phyloP scores from a whole-genome alignment of 2,329 filamentous ascomycete species.

The Calycina herbarum region DNA sequence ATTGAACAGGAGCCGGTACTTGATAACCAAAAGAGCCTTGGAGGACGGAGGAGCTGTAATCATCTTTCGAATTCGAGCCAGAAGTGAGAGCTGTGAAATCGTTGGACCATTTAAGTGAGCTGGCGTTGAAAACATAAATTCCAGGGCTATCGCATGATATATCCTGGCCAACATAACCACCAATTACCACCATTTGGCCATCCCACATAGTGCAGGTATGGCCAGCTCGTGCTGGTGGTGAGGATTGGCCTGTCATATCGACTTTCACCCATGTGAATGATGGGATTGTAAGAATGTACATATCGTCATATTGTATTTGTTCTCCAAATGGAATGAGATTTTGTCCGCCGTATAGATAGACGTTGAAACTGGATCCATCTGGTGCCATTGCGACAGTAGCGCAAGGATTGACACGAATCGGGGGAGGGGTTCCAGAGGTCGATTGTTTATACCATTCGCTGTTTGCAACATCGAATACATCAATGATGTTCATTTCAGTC shows the following conservation, averaged over 20 bases:
- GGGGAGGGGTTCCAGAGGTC: slow-evolving; percentile 62
- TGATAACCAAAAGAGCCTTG: slow-evolving; percentile 63
- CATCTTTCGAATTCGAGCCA: slow-evolving; percentile 34
- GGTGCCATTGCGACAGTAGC: slow-evolving; percentile 67
- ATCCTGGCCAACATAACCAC: slow-evolving; percentile 64
- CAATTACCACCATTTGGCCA: slow-evolving; percentile 68
- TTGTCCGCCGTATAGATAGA: slow-evolving; percentile 78
- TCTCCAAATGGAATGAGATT: slow-evolving; percentile 63
- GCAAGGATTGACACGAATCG: slow-evolving; percentile 70
- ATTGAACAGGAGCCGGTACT: slow-evolving; percentile 63
- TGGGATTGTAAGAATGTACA: slow-evolving; percentile 73
- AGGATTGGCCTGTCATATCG: slow-evolving; percentile 50
- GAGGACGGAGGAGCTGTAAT: slow-evolving; percentile 42
- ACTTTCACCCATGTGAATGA: slow-evolving; percentile 73
- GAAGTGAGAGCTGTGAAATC: slow-evolving; percentile 57
- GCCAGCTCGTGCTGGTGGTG: slow-evolving; percentile 63
- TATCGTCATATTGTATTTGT: slow-evolving; percentile 64
- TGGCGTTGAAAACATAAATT: slow-evolving; percentile 73
- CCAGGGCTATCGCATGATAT: slow-evolving; percentile 66
- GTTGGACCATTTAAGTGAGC: slow-evolving; percentile 61
- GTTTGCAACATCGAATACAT: slow-evolving; percentile 74
- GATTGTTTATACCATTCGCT: slow-evolving; percentile 74
- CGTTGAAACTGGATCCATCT: slow-evolving; percentile 72
- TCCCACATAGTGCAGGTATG: slow-evolving; percentile 71
- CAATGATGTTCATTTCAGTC: slow-evolving; percentile 66